Percentiles rank a stretch among this genome's conserved stretches.
These are phyloP conservation scores for Chlorencoelia australis DNA, from an alignment of 2,329 filamentous ascomycete genomes.

Conservation along the genomic window DNA sequence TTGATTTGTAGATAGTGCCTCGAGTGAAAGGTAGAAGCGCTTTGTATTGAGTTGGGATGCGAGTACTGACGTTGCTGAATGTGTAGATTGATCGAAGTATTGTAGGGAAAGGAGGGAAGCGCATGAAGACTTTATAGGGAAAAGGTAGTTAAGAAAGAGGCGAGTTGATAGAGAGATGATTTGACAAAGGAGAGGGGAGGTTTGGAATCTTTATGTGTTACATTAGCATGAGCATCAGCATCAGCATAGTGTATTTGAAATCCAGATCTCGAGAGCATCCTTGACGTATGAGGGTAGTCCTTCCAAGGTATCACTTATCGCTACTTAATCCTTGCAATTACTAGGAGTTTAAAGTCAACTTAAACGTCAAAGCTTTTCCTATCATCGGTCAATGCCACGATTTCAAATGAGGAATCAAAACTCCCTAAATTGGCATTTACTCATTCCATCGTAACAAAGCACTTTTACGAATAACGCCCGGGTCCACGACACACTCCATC, in stretches of 20 bases:
- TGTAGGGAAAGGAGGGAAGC: constrained; percentile 37
- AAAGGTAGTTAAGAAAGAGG: no score
- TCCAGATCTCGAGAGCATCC: no score
- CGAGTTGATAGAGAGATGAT: constrained; percentile 1
- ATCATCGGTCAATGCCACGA: no score
- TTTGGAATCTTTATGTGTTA: no score
- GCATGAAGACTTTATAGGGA: constrained; percentile 35
- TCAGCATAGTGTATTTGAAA: no score
- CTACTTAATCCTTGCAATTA: no score
- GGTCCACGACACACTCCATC: neutral
- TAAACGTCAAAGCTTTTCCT: no score
- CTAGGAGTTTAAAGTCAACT: no score
- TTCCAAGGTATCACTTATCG: no score
- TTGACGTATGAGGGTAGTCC: no score
- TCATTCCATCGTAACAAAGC: neutral
- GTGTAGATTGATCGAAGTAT: constrained; percentile 37
- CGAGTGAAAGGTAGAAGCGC: constrained; percentile 28
- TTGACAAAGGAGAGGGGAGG: no score
- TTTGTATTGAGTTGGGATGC: constrained; percentile 20
- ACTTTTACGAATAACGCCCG: neutral
- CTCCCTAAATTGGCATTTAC: neutral
- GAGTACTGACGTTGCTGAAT: constrained; percentile 34
- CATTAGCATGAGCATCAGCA: no score
- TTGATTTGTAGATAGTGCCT: constrained; percentile 42
- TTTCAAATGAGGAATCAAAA: constrained; percentile 1